Conservation (phyloP, 208 protist genomes). For the Trypanosoma rangeli region DNA sequence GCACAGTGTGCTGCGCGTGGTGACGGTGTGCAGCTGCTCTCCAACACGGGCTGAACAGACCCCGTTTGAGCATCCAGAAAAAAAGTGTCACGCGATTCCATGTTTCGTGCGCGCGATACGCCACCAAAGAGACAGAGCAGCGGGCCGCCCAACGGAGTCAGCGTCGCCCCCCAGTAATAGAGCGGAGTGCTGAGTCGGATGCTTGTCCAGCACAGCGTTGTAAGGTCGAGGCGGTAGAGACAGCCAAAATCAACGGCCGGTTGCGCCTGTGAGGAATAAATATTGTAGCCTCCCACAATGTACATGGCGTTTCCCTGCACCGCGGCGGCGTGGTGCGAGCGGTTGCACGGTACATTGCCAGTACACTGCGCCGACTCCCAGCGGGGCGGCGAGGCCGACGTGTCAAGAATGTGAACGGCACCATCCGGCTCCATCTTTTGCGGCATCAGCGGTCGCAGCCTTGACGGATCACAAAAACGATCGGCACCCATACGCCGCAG, state of each 20-base stretch:
- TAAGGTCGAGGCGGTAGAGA: constrained; percentile 13
- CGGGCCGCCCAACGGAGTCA: constrained; percentile 13
- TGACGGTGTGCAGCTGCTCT: not conserved
- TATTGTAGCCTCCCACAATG: constrained; percentile 25
- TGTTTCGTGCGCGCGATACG: constrained; percentile 9
- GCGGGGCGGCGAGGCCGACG: constrained; percentile 9
- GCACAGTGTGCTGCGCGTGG: constrained; percentile 9
- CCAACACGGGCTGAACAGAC: not conserved
- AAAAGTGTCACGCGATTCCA: constrained; percentile 18
- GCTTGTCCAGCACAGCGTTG: not conserved
- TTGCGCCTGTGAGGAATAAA: not conserved
- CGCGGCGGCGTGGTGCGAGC: constrained; percentile 16
- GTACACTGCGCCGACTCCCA: constrained; percentile 6
- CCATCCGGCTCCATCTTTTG: not conserved
- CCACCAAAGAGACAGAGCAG: constrained; percentile 23
- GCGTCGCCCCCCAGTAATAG: constrained; percentile 15
- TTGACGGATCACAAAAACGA: constrained; percentile 9
- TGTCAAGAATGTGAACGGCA: constrained; percentile 14
- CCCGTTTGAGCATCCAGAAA: constrained; percentile 4
- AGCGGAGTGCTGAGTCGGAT: constrained; percentile 4
- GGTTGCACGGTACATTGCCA: constrained; percentile 7
- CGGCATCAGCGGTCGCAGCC: constrained; percentile 13
- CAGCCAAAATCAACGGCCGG: constrained; percentile 1
- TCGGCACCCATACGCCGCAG: not conserved
- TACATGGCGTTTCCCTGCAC: constrained; percentile 23